Evolutionary conservation across 148 eudicot species (phyloP).

Genomic region (Amaranthus palmeri): DNA sequence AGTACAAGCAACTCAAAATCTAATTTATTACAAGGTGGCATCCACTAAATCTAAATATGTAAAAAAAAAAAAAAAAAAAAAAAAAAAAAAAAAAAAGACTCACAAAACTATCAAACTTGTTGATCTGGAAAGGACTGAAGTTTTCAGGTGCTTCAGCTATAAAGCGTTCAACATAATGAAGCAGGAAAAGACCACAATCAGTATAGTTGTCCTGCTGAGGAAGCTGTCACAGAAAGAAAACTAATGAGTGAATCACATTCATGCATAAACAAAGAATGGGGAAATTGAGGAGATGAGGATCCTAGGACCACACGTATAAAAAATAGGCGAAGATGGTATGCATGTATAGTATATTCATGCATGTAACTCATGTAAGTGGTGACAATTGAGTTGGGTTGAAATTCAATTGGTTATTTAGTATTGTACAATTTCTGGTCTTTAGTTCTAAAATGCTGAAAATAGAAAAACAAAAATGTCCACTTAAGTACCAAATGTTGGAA

Average conservation of each 20-base stretch:
- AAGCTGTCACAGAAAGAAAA: constrained; percentile 47
- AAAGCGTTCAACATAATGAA: constrained; percentile 89
- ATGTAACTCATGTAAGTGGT: no score
- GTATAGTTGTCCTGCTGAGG: constrained; percentile 89
- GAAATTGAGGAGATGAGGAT: not conserved
- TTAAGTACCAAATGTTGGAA: no score
- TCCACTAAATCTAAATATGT: not conserved
- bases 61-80: constrained; percentile 5
- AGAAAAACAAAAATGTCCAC: no score
- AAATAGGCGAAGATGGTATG: no score
- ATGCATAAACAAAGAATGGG: not conserved
- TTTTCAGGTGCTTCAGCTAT: constrained; percentile 56
- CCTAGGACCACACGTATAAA: not conserved
- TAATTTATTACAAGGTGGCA: not conserved
- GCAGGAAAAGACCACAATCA: constrained; percentile 95
- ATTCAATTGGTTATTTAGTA: no score
- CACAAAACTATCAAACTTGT: constrained; percentile 58
- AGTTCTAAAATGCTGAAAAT: no score
- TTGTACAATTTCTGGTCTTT: no score
- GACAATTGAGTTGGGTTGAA: no score
- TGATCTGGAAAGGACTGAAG: constrained; percentile 64
- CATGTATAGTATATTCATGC: no score
- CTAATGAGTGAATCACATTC: not conserved
- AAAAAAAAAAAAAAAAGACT: constrained; percentile 26
- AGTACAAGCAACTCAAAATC: not conserved